phyloP scores from a whole-genome alignment of 192 early-diverging fungal genomes.

The Backusella liffmaniae region DNA sequence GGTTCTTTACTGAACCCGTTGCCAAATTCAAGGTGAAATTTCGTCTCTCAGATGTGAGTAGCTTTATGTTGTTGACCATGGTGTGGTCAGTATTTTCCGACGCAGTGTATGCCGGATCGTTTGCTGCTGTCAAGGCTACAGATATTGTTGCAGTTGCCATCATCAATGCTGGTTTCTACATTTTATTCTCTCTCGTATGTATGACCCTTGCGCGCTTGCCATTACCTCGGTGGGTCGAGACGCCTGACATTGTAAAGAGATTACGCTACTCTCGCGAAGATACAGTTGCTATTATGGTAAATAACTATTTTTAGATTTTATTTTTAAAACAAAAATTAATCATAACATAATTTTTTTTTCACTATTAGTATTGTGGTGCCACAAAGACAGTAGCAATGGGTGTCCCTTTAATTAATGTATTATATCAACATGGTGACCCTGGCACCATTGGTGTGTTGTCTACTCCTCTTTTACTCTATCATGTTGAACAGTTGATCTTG shows the following conservation, averaged over 20 bases:
- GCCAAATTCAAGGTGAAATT: slow-evolving; percentile 47
- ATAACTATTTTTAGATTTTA: slow-evolving; percentile 7
- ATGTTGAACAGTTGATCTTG: slow-evolving; percentile 67
- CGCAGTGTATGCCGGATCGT: slow-evolving; percentile 58
- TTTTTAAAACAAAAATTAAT: background rate
- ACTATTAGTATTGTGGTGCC: slow-evolving; percentile 58
- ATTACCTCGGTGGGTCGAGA: slow-evolving; percentile 15
- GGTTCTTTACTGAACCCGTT: slow-evolving; percentile 44
- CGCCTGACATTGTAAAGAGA: slow-evolving; percentile 23
- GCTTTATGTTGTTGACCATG: slow-evolving; percentile 55
- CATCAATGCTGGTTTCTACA: slow-evolving; percentile 52
- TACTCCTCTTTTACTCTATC: slow-evolving; percentile 69
- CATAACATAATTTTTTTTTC: background rate
- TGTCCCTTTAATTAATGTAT: slow-evolving; percentile 72
- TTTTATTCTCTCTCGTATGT: slow-evolving; percentile 48
- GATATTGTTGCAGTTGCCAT: slow-evolving; percentile 54
- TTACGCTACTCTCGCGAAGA: slow-evolving; percentile 45
- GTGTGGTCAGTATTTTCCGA: slow-evolving; percentile 78
- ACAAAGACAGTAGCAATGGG: slow-evolving; percentile 78
- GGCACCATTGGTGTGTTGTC: slow-evolving; percentile 55
- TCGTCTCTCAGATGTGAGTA: slow-evolving; percentile 57
- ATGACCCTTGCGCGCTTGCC: slow-evolving; percentile 47
- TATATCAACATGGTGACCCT: slow-evolving; percentile 50
- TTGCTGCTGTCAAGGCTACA: slow-evolving; percentile 42
- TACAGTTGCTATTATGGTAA: slow-evolving; percentile 59